Evolutionary conservation across 2,329 filamentous ascomycete genomes (phyloP), one percentile per base, ranked within the genome.

Genomic region (Cryoendolithus antarcticus): DNA sequence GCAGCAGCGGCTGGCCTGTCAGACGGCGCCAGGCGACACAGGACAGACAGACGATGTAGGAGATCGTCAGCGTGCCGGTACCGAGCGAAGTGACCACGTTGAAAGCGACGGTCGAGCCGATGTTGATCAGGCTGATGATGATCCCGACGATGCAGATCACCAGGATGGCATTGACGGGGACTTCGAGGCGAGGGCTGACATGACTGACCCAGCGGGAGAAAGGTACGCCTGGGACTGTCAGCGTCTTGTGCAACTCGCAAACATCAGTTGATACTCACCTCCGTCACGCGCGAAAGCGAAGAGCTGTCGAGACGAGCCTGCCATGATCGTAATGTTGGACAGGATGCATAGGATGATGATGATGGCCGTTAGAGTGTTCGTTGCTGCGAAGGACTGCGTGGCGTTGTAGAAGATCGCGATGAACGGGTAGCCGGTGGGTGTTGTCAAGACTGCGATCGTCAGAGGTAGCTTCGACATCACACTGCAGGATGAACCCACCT

Each of bases 111-210:
- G 52, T 53, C 1, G 54, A 60, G 7, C 62, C 64, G 32, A 66
- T 60, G 43, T 65, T 63, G 45, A 67, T 64, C 4, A 66, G 52
- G 2, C 53, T 56, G 9, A 65, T 47, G 4, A 61, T 46, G 6
- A 50, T 52, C 6, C 74, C 71, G 0, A 75, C 71, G 2, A 70
- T 72, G 0, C 77, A 64, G 42, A 71, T 69, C 1, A 68, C 69
- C 5, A 58, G 30, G 11, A 56, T 52, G 4, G 56, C 55, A 12
- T 49, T 46, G 29, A 56, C 47, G 0, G 57, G 57, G 10, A 60
- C 45, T 38, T 49, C 47, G n/a, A 50, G 52, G 27, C 49, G 44
- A 10, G 47, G 40, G 30, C 47, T 44, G 19, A 60, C 54, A 27
- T 46, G 44, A 35, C 45, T 56, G n/a, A 71, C 60, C 30, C 58